Base-by-base conservation (phyloP, 2,329 filamentous ascomycete species). In the Elsinoe fawcettii region DNA sequence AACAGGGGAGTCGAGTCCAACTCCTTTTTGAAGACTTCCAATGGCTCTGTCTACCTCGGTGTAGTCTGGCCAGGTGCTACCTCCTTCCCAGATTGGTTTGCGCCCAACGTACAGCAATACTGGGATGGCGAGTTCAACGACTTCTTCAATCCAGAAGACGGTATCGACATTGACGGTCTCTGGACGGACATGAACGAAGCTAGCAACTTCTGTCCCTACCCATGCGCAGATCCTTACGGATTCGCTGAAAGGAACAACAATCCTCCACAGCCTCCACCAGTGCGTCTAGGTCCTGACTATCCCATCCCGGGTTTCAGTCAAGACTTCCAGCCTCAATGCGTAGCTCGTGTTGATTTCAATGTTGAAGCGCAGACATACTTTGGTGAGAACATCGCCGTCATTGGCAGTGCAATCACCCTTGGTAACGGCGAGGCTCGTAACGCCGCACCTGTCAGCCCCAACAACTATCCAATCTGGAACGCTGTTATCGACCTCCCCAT, bases 161-260 rank as follows among this genome's bases (percentile, higher is more conserved):
- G 87, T 27, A 77, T 92, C 14, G 81, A 91, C 62, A 85, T 92
- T 51, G 88, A 92, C 60, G 88, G 80, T 1, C 74, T 92, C 1
- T 91, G 87, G 73, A 71, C 73, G 62, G 86, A 89, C 63, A 82
- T 86, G 81, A 80, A 78, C 27, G 81, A 84, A 64, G 79, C 79
- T 0, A 73, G 75, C 20, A 83, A 77, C 25, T 87, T 85, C 70
- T 64, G 69, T 67, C 8, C 72, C 63, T 76, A 60, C 71, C 67
- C 69, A 14, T 69, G 71, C 64, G 57, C 63, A 62, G 66, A 72
- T 60, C 73, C 70, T 2, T 67, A 69, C 18, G 63, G 63, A 5
- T 64, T 71, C 58, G 72, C 72, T 4, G 63, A 65, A 18, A 65
- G 69, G 2, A 69, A 74, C 32, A 71, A 73, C 1, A 79, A 75